Evolutionary conservation across 2,329 filamentous ascomycete genomes (phyloP).

Genomic region (Hypoxylon sp.): DNA sequence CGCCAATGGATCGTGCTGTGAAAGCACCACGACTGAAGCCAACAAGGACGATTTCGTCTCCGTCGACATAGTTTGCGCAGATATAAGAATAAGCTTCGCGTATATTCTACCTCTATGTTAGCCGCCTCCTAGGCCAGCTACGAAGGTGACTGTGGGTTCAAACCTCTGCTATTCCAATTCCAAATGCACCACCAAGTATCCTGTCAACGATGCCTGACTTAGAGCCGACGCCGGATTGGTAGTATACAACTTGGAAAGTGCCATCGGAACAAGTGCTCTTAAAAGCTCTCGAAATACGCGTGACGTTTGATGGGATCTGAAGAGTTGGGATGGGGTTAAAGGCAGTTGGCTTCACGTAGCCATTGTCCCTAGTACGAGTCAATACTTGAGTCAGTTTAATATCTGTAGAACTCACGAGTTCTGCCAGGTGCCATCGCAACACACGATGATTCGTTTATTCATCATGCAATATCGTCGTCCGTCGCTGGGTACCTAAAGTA

Average conservation of each 20-base stretch:
- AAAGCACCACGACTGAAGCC: slow-evolving; percentile 73
- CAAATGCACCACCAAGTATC: slow-evolving; percentile 69
- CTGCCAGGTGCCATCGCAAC: slow-evolving; percentile 70
- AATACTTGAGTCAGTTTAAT: slow-evolving; percentile 13
- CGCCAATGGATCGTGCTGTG: slow-evolving; percentile 69
- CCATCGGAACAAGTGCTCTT: slow-evolving; percentile 66
- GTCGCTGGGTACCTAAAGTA: background rate
- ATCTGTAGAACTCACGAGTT: slow-evolving; percentile 56
- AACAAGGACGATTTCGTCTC: slow-evolving; percentile 70
- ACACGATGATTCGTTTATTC: slow-evolving; percentile 66
- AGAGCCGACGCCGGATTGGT: slow-evolving; percentile 73
- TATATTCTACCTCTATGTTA: slow-evolving; percentile 59
- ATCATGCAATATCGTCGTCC: slow-evolving; percentile 15
- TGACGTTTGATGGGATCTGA: slow-evolving; percentile 72
- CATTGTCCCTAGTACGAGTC: slow-evolving; percentile 58
- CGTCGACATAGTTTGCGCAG: slow-evolving; percentile 72
- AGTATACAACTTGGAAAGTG: slow-evolving; percentile 71
- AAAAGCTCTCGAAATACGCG: slow-evolving; percentile 71
- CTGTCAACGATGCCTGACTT: slow-evolving; percentile 65
- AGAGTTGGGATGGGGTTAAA: slow-evolving; percentile 58
- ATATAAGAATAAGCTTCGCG: slow-evolving; percentile 75
- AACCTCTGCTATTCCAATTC: slow-evolving; percentile 68
- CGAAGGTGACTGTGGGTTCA: slow-evolving; percentile 22
- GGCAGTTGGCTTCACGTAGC: slow-evolving; percentile 60
- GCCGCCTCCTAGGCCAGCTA: slow-evolving; percentile 12